Conservation (phyloP, 257 asterid genomes). For the Nicotiana benthamiana region DNA sequence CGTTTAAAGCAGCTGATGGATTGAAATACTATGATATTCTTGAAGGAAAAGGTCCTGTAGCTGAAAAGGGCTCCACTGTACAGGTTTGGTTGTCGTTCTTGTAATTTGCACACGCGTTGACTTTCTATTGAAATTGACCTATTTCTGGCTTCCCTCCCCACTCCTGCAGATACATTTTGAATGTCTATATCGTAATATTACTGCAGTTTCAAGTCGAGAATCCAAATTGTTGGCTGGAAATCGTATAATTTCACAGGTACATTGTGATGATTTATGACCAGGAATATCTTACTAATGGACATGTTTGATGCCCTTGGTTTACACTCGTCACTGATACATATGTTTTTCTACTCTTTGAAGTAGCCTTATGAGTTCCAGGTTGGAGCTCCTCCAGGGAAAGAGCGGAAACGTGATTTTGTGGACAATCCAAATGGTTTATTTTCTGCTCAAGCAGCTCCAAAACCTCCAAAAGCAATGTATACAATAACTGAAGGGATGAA, state of each 20-base stretch:
- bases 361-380: slow-evolving; percentile 95
- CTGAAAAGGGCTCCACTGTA: slow-evolving; percentile 70
- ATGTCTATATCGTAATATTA: slow-evolving; percentile 81
- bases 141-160: slow-evolving; percentile 4
- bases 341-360: slow-evolving; percentile 23
- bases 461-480: slow-evolving; percentile 93
- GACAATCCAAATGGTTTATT: slow-evolving; percentile 88
- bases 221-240: slow-evolving; percentile 94
- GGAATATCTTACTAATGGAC: neutral
- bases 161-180: slow-evolving; percentile 75
- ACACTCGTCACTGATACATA: slow-evolving; percentile 18
- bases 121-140: slow-evolving; percentile 1
- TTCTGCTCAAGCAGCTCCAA: slow-evolving; percentile 96
- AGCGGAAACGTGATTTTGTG: slow-evolving; percentile 88
- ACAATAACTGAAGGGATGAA: slow-evolving; percentile 83
- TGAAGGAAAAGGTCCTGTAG: slow-evolving; percentile 81
- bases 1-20: slow-evolving; percentile 68
- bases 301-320: neutral
- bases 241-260: slow-evolving; percentile 84
- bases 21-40: slow-evolving; percentile 69
- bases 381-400: slow-evolving; percentile 86
- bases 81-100: slow-evolving; percentile 37
- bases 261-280: slow-evolving; percentile 1
- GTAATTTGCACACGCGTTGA: neutral
- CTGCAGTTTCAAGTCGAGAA: slow-evolving; percentile 92